Evolutionary conservation across 805 yeast genomes (phyloP), one percentile per base, ranked within the genome.

Genomic region (Torulaspora delbrueckii): DNA sequence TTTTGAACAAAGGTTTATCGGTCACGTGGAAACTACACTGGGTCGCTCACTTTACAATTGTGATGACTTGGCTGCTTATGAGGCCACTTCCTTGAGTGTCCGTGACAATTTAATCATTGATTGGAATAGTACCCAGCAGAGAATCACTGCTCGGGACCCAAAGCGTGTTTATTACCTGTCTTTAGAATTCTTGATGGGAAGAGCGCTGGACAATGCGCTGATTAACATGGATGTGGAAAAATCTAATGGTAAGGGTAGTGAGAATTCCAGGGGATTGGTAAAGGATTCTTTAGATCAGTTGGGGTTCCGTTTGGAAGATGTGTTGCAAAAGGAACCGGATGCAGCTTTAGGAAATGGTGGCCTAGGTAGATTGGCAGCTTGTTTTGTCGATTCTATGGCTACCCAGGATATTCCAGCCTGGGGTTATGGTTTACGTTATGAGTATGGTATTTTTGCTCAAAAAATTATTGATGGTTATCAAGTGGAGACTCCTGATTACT

Each of bases 281-380:
- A 56, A 63, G 12, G 70, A 69, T 3, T 78, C 85, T 2, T 73
- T 81, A 43, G 74, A 73, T 43, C 88, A 86, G 44, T 75, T 90
- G 56, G 97, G 97, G 8, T 89, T 89, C 76, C 80, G 82, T 50
- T 69, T 89, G 53, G 97, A 90, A 68, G 96, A 89, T 58, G 75
- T 89, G 24, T 71, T 90, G 55, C 81, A 81, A 41, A 81, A 85
- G 59, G 97, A 89, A 68, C 93, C 95, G 0, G 97, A 89, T 67
- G 96, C 96, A 8, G 96, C 89, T 22, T 75, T 89, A 45, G 97
- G 97, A 59, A 90, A 90, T 60, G 97, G 97, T 62, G 97, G 97
- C 53, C 72, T 89, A 46, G 97, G 97, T 52, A 79, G 97, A 63
- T 74, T 89, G 61, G 96, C 96, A 18, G 96, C 96, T 16, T 90